These are phyloP conservation scores for Paraphoma chrysanthemicola DNA, from an alignment of 2,329 filamentous ascomycete genomes.

Conservation along the genomic window DNA sequence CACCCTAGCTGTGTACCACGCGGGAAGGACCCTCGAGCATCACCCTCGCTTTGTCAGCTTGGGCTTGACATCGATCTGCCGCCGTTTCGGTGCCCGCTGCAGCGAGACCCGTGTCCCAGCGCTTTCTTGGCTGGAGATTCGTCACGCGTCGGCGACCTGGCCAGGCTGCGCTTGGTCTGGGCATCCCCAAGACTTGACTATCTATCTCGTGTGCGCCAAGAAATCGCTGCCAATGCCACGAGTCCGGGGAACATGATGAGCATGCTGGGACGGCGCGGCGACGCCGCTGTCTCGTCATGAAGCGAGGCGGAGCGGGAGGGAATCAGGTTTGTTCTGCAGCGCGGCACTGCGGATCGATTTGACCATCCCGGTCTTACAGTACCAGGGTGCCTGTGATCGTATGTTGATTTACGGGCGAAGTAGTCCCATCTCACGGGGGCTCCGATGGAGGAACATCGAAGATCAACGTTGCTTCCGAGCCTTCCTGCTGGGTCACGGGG, in stretches of 20 bases:
- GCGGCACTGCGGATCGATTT: background rate
- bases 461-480: background rate
- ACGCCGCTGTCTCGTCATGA: background rate
- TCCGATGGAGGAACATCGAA: background rate
- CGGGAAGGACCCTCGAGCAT: background rate
- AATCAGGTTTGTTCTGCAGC: background rate
- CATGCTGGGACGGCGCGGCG: background rate
- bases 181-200: no score
- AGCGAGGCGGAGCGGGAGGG: background rate
- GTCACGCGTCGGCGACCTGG: no score
- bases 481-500: background rate
- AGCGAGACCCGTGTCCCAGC: background rate
- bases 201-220: background rate
- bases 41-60: background rate
- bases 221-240: background rate
- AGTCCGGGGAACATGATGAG: background rate
- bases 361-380: background rate
- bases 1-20: background rate
- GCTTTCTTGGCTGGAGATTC: no score
- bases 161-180: no score
- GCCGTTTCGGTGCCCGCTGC: background rate
- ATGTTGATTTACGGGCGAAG: background rate
- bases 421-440: background rate
- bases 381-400: background rate
- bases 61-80: background rate